Conservation (phyloP, 2,329 filamentous ascomycete species). For the Laburnicola sp. region DNA sequence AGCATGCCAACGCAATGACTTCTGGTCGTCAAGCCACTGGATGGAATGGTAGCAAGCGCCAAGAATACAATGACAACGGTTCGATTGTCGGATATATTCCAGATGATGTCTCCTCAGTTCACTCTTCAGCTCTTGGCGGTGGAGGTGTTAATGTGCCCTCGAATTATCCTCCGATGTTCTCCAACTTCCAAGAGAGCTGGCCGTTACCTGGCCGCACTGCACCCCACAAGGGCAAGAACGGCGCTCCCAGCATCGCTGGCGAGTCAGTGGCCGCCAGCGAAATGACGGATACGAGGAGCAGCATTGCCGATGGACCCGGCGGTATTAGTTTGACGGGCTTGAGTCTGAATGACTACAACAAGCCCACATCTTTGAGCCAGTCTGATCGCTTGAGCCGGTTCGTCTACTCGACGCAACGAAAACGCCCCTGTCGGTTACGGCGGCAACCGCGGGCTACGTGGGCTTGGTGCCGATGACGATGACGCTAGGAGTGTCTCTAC, state of each 20-base stretch:
- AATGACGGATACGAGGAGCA: slow-evolving; percentile 79
- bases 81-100: slow-evolving; percentile 95
- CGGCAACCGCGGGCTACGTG: slow-evolving; percentile 48
- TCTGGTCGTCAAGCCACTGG: slow-evolving; percentile 46
- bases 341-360: slow-evolving; percentile 69
- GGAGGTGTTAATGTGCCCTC: slow-evolving; percentile 74
- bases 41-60: slow-evolving; percentile 53
- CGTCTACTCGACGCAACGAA: slow-evolving; percentile 71
- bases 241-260: slow-evolving; percentile 77
- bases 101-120: slow-evolving; percentile 94
- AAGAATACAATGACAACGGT: slow-evolving; percentile 70
- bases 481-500: slow-evolving; percentile 96
- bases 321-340: slow-evolving; percentile 88
- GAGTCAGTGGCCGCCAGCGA: slow-evolving; percentile 93
- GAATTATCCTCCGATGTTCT: slow-evolving; percentile 94
- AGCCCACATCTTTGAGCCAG: slow-evolving; percentile 75
- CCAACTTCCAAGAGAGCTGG: slow-evolving; percentile 89
- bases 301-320: slow-evolving; percentile 76
- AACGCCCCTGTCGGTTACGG: slow-evolving; percentile 40
- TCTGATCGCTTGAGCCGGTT: slow-evolving; percentile 93
- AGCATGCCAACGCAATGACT: slow-evolving; percentile 64
- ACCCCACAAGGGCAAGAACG: slow-evolving; percentile 65
- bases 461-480: slow-evolving; percentile 69
- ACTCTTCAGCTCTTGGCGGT: slow-evolving; percentile 86
- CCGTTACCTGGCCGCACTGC: slow-evolving; percentile 75